A percentile compares a stretch with the other conserved stretches of the same genome.
These are phyloP conservation scores for Zizania palustris DNA, from an alignment of 202 grass and related monocot genomes.

Conservation along the genomic window DNA sequence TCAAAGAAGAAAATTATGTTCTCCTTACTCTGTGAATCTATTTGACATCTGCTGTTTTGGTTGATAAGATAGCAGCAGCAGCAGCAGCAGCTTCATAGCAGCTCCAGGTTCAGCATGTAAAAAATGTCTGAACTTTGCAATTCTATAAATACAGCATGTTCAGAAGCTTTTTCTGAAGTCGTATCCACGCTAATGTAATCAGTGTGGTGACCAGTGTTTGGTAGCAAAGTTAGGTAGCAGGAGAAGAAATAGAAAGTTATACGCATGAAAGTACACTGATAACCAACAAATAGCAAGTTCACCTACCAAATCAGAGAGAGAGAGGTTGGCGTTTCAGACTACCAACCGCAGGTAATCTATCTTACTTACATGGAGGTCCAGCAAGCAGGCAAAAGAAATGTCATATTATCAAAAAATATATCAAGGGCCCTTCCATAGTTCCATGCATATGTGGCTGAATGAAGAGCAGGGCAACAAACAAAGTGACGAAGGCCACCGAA, in stretches of 20 bases:
- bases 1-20: no score
- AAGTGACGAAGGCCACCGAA: no score
- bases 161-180: background rate
- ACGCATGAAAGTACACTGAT: background rate
- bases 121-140: background rate
- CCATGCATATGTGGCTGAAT: background rate
- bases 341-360: background rate
- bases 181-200: background rate
- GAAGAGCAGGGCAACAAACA: background rate
- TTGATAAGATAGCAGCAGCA: no score
- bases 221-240: background rate
- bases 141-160: background rate
- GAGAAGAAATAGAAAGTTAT: background rate
- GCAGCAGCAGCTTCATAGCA: no score
- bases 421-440: background rate
- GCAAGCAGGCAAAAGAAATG: background rate
- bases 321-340: background rate
- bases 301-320: constrained; percentile 11
- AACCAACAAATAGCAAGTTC: constrained; percentile 22
- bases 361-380: background rate
- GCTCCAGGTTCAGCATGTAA: no score
- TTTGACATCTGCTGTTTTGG: no score
- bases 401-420: background rate
- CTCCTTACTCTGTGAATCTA: no score
- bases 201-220: no score